Percentiles rank a stretch among this genome's conserved stretches.
Evolutionary conservation across 768 basidiomycete species (phyloP).

Genomic region (Collybiopsis confluens): DNA sequence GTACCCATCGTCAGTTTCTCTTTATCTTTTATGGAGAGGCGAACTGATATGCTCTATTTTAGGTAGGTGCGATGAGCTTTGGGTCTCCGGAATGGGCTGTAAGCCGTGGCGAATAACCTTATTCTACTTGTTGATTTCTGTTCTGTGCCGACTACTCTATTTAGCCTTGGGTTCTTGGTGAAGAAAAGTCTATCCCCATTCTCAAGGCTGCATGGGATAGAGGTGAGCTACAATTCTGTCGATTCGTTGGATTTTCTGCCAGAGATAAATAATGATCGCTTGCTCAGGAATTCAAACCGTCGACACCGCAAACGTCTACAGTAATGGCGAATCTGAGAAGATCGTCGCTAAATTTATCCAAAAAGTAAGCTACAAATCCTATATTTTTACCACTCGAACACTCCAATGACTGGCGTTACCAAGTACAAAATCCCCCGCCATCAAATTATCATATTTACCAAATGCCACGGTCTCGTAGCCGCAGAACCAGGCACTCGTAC

Average conservation of each 20-base stretch:
- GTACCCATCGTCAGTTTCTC: constrained; percentile 1
- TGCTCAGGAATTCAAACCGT: constrained; percentile 26
- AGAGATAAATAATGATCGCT: too few species aligned
- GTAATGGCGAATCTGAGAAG: constrained; percentile 35
- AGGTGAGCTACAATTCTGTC: constrained; percentile 11
- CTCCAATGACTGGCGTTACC: not conserved
- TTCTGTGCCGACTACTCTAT: not conserved
- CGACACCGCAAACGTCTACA: constrained; percentile 35
- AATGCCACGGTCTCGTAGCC: constrained; percentile 17
- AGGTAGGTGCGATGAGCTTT: constrained; percentile 23
- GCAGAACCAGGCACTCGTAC: not conserved
- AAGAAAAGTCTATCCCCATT: constrained; percentile 39
- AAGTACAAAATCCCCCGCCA: constrained; percentile 21
- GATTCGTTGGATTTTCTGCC: too few species aligned
- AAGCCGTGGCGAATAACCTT: not conserved
- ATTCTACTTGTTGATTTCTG: not conserved
- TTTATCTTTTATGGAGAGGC: not conserved
- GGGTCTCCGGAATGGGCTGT: constrained; percentile 16
- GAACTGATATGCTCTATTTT: not conserved
- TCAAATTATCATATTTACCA: constrained; percentile 12
- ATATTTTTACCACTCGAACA: constrained; percentile 9
- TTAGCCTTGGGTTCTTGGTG: constrained; percentile 45
- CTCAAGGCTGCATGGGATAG: constrained; percentile 42
- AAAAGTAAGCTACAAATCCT: constrained; percentile 14
- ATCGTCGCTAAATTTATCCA: constrained; percentile 40